These are phyloP conservation scores for Ambrosiella xylebori DNA, from an alignment of 2,329 filamentous ascomycete species.

Conservation along the genomic window DNA sequence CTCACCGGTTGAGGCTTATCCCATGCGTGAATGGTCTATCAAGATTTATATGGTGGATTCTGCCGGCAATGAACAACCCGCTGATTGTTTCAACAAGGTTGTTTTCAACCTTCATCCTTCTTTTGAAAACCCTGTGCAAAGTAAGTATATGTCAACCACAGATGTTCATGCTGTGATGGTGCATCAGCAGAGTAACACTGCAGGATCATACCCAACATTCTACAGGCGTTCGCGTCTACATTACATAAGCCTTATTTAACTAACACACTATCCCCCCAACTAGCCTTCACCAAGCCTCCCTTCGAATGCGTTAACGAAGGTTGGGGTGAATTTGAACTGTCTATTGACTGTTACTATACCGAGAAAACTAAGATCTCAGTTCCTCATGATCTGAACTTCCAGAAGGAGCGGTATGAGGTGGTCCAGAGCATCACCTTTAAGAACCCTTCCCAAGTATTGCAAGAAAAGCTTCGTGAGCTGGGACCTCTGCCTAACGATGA, in stretches of 20 bases:
- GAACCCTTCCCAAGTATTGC: conserved; percentile 76
- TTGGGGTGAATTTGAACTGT: conserved; percentile 98
- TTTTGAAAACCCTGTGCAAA: conserved; percentile 72
- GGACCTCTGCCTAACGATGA: conserved; percentile 69
- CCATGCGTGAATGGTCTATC: conserved; percentile 85
- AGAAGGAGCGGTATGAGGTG: conserved; percentile 61
- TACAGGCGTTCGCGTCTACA: background rate
- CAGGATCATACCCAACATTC: background rate
- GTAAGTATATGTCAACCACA: conserved; percentile 35
- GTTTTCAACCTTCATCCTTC: conserved; percentile 88
- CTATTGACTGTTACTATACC: conserved; percentile 62
- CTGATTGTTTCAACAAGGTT: conserved; percentile 78
- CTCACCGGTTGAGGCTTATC: conserved; percentile 69
- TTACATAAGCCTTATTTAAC: conserved; percentile 13
- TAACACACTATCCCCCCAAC: background rate
- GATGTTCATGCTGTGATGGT: background rate
- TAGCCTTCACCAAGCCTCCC: conserved; percentile 67
- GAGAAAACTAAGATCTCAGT: conserved; percentile 77
- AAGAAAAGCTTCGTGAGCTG: conserved; percentile 63
- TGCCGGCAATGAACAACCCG: conserved; percentile 65
- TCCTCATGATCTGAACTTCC: conserved; percentile 84
- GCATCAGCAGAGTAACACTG: background rate
- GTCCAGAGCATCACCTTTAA: conserved; percentile 72
- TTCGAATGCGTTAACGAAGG: conserved; percentile 87
- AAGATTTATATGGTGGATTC: conserved; percentile 72